A percentile compares a stretch with the other conserved stretches of the same genome.
Conservation (phyloP, 352 stramenopile species). For the Pythium guiyangense region DNA sequence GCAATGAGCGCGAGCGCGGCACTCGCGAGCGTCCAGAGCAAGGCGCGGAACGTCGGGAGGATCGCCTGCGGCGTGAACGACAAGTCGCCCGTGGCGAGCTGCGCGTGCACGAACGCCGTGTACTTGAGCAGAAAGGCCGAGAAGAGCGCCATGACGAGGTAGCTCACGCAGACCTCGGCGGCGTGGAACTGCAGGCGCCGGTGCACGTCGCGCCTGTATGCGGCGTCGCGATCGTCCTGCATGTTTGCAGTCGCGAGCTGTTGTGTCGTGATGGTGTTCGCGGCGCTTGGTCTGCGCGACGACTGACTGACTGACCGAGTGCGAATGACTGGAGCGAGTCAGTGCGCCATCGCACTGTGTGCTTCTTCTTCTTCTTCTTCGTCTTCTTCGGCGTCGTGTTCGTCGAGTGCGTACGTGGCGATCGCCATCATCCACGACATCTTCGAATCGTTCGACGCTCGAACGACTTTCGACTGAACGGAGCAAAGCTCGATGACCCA, state of each 20-base stretch:
- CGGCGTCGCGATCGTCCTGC: background rate
- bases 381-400: too few species aligned
- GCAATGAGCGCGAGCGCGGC: conserved; percentile 21
- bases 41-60: conserved; percentile 50
- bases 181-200: conserved; percentile 27
- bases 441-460: too few species aligned
- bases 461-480: too few species aligned
- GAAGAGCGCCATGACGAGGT: conserved; percentile 54
- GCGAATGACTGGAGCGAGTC: too few species aligned
- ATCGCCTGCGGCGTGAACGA: conserved; percentile 52
- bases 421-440: too few species aligned
- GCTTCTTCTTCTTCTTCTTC: too few species aligned
- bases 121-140: conserved; percentile 42
- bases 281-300: too few species aligned
- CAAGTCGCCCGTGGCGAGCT: conserved; percentile 29
- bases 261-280: background rate
- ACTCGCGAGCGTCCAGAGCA: conserved; percentile 39
- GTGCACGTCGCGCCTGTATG: background rate
- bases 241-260: too few species aligned
- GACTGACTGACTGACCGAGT: too few species aligned
- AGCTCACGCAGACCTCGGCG: conserved; percentile 43
- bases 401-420: too few species aligned
- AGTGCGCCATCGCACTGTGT: too few species aligned
- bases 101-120: conserved; percentile 33
- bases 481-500: too few species aligned